Conservation (phyloP, 805 yeast genomes). For the Ogataea nonfermentans region DNA sequence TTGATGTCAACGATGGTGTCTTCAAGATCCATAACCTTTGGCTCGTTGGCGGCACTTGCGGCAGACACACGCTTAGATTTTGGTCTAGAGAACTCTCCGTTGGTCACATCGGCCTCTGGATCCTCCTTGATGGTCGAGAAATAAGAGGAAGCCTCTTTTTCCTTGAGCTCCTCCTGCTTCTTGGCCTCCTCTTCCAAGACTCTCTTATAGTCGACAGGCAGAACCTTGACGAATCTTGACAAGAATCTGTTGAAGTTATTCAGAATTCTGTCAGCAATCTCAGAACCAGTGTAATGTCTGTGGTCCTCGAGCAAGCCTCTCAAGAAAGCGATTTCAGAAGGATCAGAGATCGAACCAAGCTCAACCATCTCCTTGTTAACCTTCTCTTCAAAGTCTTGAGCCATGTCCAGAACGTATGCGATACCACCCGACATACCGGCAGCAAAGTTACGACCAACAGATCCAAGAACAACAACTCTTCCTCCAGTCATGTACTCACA, state of each 20-base stretch:
- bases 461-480: conserved; percentile 88
- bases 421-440: conserved; percentile 99
- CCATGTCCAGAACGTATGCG: conserved; percentile 93
- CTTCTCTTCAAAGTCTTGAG: conserved; percentile 81
- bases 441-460: conserved; percentile 89
- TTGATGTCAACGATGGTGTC: conserved; percentile 76
- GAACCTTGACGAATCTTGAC: conserved; percentile 87
- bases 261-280: conserved; percentile 79
- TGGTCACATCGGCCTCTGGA: conserved; percentile 82
- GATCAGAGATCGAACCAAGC: conserved; percentile 72
- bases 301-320: conserved; percentile 94
- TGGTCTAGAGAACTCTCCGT: conserved; percentile 76
- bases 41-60: conserved; percentile 50
- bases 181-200: conserved; percentile 78
- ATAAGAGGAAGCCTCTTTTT: conserved; percentile 63
- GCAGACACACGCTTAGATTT: conserved; percentile 36
- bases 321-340: conserved; percentile 89
- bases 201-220: conserved; percentile 87
- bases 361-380: conserved; percentile 84
- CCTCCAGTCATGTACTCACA: conserved; percentile 99
- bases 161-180: conserved; percentile 60
- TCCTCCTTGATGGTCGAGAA: conserved; percentile 74
- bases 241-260: conserved; percentile 84
- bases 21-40: conserved; percentile 84
- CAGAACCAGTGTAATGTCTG: conserved; percentile 90